Evolutionary conservation across 306 rosid genomes (phyloP), one percentile per base, ranked within the genome.

Genomic region (Medicago ruthenica): DNA sequence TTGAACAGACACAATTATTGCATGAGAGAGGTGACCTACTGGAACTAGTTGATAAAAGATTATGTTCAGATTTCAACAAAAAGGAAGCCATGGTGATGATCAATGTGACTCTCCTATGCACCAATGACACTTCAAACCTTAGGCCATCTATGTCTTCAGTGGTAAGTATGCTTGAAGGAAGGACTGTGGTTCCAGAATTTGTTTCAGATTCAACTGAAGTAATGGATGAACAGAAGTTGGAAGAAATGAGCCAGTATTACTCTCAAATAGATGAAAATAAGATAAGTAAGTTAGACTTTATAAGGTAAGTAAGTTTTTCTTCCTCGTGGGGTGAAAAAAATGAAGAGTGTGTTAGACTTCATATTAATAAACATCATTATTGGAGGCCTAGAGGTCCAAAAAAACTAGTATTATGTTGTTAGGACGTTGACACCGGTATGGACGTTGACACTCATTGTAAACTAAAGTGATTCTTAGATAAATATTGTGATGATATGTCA

Each of bases 121-220:
- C 83, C 64, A 83, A 75, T 63, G 27, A 0, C 10, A 34, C 78
- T 40, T 20, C 81, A 74, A 39, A 74, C 1, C 67, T 42, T 2
- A 79, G 83, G 55, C 86, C 86, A 0, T 1, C 75, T 31, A 79
- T 83, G 86, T 79, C 83, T 4, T 54, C 75, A 7, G 81, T 83
- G 44, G 44, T 75, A 3, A 70, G 78, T 77, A 79, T 79, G 75
- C 83, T 83, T 42, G 86, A 83, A 50, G 81, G 80, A 7, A 55
- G 12, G 71, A 63, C 8, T 4, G 17, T 16, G 12, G 57, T 79
- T 54, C 78, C 66, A 22, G 78, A 83, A 31, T 11, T 22, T 9
- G 50, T 70, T 53, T 20, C 65, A 54, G 54, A 83, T 12, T 9
- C 70, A 54, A 74, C 12, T 83, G 83, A 54, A 54, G 61, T 18